A percentile compares a stretch with the other conserved stretches of the same genome.
These are phyloP conservation scores for Cordyceps pruinosa DNA, from an alignment of 2,329 filamentous ascomycete genomes.

Conservation along the genomic window DNA sequence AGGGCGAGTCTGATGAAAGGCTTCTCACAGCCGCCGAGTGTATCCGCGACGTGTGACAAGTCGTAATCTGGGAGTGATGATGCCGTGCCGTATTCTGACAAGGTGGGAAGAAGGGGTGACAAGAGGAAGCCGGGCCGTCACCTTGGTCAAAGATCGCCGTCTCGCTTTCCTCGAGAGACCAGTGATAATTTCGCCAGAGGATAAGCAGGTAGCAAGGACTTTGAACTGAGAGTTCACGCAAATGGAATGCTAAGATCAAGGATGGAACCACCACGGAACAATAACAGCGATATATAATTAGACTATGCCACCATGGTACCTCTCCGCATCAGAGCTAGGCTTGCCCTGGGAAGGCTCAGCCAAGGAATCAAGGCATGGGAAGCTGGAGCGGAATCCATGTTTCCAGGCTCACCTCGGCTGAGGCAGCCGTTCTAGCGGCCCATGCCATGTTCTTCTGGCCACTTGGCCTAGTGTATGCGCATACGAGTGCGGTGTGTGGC, in stretches of 20 bases:
- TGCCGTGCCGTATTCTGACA: neutral
- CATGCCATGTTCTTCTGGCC: slow-evolving; percentile 7
- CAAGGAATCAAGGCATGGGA: slow-evolving; percentile 9
- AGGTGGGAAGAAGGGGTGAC: neutral
- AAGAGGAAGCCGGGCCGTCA: neutral
- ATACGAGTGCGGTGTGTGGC: slow-evolving; percentile 8
- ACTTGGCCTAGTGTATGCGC: slow-evolving; percentile 5
- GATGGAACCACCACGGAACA: slow-evolving; percentile 12
- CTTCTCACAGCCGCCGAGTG: neutral
- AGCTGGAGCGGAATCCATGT: slow-evolving; percentile 11
- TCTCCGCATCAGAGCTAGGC: slow-evolving; percentile 11
- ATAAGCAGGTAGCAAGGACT: neutral
- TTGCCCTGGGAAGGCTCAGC: slow-evolving; percentile 1
- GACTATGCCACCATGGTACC: slow-evolving; percentile 3
- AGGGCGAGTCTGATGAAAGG: neutral
- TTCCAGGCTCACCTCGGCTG: slow-evolving; percentile 12
- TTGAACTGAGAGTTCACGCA: slow-evolving; percentile 8
- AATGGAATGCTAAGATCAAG: slow-evolving; percentile 12
- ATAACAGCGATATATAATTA: slow-evolving; percentile 12
- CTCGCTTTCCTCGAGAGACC: neutral
- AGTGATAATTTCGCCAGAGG: slow-evolving; percentile 7
- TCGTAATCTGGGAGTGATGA: slow-evolving; percentile 7
- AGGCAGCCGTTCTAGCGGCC: slow-evolving; percentile 6
- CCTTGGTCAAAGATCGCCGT: neutral
- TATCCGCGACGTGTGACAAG: slow-evolving; percentile 2